phyloP scores from a whole-genome alignment of 1,139 yeast genomes.

The Zygosaccharomyces sapae region DNA sequence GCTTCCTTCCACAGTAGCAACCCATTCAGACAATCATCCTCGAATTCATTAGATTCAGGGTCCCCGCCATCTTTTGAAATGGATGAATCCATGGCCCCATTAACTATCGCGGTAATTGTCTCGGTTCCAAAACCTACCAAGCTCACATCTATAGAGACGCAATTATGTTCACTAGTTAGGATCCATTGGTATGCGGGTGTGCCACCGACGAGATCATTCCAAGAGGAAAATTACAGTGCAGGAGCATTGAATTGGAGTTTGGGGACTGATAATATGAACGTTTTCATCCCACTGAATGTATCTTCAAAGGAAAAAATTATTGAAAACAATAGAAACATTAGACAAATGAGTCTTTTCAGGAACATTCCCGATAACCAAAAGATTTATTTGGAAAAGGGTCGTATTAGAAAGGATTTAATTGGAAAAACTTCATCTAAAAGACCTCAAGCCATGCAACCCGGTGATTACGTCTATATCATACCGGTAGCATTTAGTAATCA shows the following conservation, averaged over 20 bases:
- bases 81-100: constrained; percentile 51
- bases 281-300: constrained; percentile 39
- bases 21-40: constrained; percentile 1
- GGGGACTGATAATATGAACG: constrained; percentile 44
- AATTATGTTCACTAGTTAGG: constrained; percentile 34
- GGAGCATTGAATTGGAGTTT: constrained; percentile 49
- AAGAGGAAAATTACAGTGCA: constrained; percentile 47
- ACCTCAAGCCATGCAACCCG: constrained; percentile 41
- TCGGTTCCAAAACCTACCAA: constrained; percentile 29
- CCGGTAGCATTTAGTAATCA: constrained; percentile 67
- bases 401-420: constrained; percentile 17
- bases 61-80: constrained; percentile 20
- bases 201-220: constrained; percentile 42
- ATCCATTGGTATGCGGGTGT: constrained; percentile 57
- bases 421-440: constrained; percentile 12
- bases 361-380: constrained; percentile 20
- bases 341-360: constrained; percentile 18
- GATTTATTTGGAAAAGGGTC: constrained; percentile 23
- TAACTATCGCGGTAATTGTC: constrained; percentile 30
- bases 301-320: constrained; percentile 29
- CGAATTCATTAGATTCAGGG: neutral
- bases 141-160: constrained; percentile 30
- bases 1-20: constrained; percentile 2
- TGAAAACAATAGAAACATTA: constrained; percentile 22
- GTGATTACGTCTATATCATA: constrained; percentile 72